phyloP scores from a whole-genome alignment of 176 grass and related monocot species.

The Eleusine coracana region DNA sequence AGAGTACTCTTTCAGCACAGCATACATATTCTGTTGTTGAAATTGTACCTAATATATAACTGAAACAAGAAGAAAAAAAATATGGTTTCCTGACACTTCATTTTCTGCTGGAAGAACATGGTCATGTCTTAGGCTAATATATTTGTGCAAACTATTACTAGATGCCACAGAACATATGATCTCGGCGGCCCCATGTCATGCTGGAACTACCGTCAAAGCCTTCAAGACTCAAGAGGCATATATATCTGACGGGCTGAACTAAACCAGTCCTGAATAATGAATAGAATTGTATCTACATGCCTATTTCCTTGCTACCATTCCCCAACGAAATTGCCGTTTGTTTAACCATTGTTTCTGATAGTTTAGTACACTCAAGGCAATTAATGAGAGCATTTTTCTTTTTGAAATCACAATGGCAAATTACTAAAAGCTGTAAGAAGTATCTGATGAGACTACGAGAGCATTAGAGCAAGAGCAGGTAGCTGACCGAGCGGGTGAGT shows the following conservation, averaged over 20 bases:
- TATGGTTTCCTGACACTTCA: not conserved
- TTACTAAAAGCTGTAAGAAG: not conserved
- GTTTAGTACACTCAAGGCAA: not conserved
- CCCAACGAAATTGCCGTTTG: not conserved
- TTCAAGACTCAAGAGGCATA: too few relatives aligned
- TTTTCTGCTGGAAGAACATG: constrained; percentile 7
- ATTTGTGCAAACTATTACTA: not conserved
- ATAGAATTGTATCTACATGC: not conserved
- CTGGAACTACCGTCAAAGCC: not conserved
- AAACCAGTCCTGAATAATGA: too few relatives aligned
- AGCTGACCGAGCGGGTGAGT: constrained; percentile 85
- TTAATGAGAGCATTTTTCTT: not conserved
- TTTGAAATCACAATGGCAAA: not conserved
- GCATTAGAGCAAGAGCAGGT: constrained; percentile 1
- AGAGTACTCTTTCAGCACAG: not conserved
- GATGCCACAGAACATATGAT: not conserved
- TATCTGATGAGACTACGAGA: not conserved
- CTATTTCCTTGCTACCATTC: constrained; percentile 9
- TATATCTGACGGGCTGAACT: too few relatives aligned
- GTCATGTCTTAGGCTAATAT: not conserved
- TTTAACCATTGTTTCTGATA: not conserved
- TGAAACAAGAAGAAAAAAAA: not conserved
- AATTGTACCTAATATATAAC: constrained; percentile 4
- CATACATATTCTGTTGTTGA: not conserved
- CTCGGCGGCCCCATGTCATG: not conserved